Evolutionary conservation across 345 rosid species (phyloP).

Genomic region (Eucalyptus tenuipes): DNA sequence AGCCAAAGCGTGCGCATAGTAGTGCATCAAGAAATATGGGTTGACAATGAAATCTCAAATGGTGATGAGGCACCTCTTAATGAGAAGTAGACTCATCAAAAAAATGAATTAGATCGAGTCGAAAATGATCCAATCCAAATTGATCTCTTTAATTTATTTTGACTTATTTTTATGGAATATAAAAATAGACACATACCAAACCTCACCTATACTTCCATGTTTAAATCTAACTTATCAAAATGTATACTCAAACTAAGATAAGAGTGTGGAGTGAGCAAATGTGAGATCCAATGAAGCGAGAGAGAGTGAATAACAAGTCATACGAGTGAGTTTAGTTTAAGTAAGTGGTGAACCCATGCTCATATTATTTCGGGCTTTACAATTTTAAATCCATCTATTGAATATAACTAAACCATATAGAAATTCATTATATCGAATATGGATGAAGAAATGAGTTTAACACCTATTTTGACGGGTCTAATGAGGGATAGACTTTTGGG

Average conservation of each 20-base stretch:
- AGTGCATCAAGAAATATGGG: background rate
- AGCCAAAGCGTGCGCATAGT: background rate
- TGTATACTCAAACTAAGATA: background rate
- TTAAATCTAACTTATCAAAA: too few relatives aligned
- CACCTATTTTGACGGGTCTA: background rate
- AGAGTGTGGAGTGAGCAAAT: background rate
- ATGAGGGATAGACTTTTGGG: background rate
- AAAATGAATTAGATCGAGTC: rapidly evolving
- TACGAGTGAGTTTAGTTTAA: background rate
- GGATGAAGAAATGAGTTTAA: background rate
- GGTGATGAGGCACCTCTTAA: background rate
- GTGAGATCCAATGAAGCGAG: background rate
- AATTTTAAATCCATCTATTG: background rate
- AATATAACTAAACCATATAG: too few relatives aligned
- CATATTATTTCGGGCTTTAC: background rate
- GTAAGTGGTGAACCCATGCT: background rate
- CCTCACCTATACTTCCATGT: too few relatives aligned
- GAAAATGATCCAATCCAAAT: too few relatives aligned
- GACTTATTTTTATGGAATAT: too few relatives aligned
- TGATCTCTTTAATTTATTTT: rapidly evolving
- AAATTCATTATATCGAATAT: too few relatives aligned
- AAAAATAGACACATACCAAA: too few relatives aligned
- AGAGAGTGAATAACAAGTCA: background rate
- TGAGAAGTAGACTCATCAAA: rapidly evolving
- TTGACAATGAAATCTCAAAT: background rate